A percentile compares a stretch with the other conserved stretches of the same genome.
Evolutionary conservation across 2,329 filamentous ascomycete genomes (phyloP).

Genomic region (Cladosporium sp.): DNA sequence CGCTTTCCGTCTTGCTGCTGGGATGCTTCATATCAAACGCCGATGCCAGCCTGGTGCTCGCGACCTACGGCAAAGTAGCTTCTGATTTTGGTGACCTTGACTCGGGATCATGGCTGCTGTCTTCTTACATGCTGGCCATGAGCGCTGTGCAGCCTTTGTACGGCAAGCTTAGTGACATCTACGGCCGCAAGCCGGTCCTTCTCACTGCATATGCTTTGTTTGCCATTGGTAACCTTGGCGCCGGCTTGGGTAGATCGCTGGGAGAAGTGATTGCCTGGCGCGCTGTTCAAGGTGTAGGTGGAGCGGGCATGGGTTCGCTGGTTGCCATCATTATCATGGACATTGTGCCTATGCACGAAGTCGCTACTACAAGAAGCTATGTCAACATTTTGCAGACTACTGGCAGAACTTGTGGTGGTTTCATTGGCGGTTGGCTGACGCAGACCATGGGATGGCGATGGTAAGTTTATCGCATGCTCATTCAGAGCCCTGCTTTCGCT

Average conservation of each 20-base stretch:
- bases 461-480: conserved; percentile 32
- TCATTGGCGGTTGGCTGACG: conserved; percentile 56
- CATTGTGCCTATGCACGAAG: conserved; percentile 12
- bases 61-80: conserved; percentile 55
- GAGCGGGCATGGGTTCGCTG: conserved; percentile 41
- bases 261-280: conserved; percentile 38
- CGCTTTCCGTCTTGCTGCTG: conserved; percentile 32
- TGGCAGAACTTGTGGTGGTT: conserved; percentile 48
- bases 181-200: conserved; percentile 39
- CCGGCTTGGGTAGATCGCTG: conserved; percentile 40
- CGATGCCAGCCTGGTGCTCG: conserved; percentile 61
- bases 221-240: conserved; percentile 36
- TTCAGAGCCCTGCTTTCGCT: background rate
- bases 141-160: conserved; percentile 40
- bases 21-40: conserved; percentile 63
- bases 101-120: conserved; percentile 41
- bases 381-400: conserved; percentile 49
- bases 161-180: conserved; percentile 43
- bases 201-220: conserved; percentile 39
- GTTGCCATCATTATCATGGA: conserved; percentile 44
- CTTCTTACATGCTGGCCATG: conserved; percentile 40
- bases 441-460: conserved; percentile 63
- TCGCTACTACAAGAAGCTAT: conserved; percentile 45
- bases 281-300: conserved; percentile 42
- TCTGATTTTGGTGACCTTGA: conserved; percentile 42